Conservation (phyloP, 192 early-diverging fungal genomes). For the Coemansia pectinata region DNA sequence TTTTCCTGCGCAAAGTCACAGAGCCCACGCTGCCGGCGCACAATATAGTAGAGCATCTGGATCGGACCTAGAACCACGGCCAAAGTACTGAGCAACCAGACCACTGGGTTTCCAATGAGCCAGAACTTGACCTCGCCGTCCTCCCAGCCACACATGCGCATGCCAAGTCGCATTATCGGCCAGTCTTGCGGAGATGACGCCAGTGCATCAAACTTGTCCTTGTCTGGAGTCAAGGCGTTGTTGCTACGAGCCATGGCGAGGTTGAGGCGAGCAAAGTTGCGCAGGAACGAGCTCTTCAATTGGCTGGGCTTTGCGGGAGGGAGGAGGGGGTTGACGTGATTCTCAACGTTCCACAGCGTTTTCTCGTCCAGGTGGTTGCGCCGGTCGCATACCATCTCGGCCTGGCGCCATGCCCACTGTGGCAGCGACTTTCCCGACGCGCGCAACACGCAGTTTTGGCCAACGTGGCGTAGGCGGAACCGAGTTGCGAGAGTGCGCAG, state of each 20-base stretch:
- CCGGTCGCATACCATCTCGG: conserved; percentile 87
- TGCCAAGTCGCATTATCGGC: conserved; percentile 82
- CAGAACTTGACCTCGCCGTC: conserved; percentile 85
- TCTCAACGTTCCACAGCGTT: conserved; percentile 93
- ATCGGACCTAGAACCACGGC: conserved; percentile 33
- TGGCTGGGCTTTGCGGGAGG: conserved; percentile 63
- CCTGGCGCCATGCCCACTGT: conserved; percentile 96
- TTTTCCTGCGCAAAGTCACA: conserved; percentile 15
- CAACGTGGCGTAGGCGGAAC: conserved; percentile 76
- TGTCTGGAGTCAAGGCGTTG: conserved; percentile 91
- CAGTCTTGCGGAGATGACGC: conserved; percentile 74
- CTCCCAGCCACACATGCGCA: conserved; percentile 94
- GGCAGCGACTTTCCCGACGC: conserved; percentile 78
- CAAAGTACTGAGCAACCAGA: conserved; percentile 81
- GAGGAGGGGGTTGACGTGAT: conserved; percentile 76
- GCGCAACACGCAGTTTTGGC: conserved; percentile 74
- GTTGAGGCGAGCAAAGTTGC: conserved; percentile 88
- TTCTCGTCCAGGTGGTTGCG: conserved; percentile 61
- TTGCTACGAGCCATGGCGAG: conserved; percentile 96
- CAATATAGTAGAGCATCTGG: conserved; percentile 26
- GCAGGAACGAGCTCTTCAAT: conserved; percentile 76
- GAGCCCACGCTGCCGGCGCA: conserved; percentile 64
- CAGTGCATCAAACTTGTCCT: conserved; percentile 79
- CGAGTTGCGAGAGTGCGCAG: conserved; percentile 77
- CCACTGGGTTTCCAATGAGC: conserved; percentile 88